Evolutionary conservation across 2,329 filamentous ascomycete genomes (phyloP).

Genomic region (Alternaria sp.): DNA sequence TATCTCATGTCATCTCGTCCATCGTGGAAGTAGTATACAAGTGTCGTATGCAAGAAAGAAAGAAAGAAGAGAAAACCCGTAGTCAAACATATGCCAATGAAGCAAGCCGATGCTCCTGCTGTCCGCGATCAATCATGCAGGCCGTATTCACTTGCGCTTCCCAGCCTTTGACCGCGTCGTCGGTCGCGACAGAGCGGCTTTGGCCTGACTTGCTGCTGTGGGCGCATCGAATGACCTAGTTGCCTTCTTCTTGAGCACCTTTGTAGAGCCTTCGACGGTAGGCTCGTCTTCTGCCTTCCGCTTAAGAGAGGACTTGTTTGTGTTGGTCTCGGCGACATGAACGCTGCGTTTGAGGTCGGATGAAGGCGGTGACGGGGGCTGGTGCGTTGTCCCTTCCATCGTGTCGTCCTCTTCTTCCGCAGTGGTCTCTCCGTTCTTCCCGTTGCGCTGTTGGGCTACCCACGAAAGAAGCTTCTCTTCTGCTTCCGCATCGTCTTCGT

Average conservation of each 20-base stretch:
- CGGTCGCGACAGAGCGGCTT: constrained; percentile 23
- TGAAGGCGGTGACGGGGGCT: constrained; percentile 27
- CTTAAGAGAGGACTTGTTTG: constrained; percentile 35
- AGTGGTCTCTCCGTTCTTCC: neutral
- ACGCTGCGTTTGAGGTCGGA: constrained; percentile 29
- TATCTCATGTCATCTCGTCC: neutral
- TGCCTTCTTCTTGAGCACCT: constrained; percentile 36
- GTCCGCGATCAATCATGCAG: neutral
- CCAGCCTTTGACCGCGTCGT: constrained; percentile 10
- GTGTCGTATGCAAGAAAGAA: neutral
- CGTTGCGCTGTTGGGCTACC: constrained; percentile 40
- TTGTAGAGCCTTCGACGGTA: constrained; percentile 17
- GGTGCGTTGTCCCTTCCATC: constrained; percentile 14
- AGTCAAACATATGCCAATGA: neutral
- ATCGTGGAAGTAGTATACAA: neutral
- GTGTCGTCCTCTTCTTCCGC: constrained; percentile 15
- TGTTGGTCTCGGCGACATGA: neutral
- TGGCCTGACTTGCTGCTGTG: constrained; percentile 46
- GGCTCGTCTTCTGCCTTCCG: constrained; percentile 37
- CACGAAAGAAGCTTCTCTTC: constrained; percentile 42
- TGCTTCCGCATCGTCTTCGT: constrained; percentile 34
- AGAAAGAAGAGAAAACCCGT: neutral
- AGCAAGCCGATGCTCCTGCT: neutral
- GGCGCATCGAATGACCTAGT: constrained; percentile 45
- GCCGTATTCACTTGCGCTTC: neutral